These are phyloP conservation scores for Ceriops tagal DNA, from an alignment of 345 rosid genomes.

Conservation along the genomic window DNA sequence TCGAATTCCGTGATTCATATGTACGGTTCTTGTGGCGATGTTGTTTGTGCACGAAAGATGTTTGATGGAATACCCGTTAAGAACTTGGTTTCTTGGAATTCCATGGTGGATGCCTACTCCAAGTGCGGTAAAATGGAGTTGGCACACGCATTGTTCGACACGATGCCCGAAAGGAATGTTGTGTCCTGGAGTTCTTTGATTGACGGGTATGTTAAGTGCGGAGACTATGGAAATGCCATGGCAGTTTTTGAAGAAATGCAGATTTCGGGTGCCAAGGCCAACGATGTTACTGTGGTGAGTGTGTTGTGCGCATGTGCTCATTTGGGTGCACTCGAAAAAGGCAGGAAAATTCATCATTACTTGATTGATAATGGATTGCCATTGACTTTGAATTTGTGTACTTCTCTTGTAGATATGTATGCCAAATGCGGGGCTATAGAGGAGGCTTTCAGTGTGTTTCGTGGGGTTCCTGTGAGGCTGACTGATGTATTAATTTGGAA, in stretches of 20 bases:
- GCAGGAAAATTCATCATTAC: constrained; percentile 53
- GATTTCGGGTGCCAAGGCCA: constrained; percentile 44
- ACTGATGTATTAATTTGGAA: constrained; percentile 80
- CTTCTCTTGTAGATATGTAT: constrained; percentile 86
- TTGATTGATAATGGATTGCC: constrained; percentile 46
- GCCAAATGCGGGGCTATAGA: constrained; percentile 81
- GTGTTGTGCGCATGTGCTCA: constrained; percentile 84
- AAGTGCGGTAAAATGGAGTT: constrained; percentile 55
- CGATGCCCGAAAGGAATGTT: constrained; percentile 60
- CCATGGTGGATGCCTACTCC: constrained; percentile 69
- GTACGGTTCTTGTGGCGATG: constrained; percentile 55
- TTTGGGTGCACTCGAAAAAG: constrained; percentile 66
- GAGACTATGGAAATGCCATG: constrained; percentile 55
- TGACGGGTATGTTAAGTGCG: constrained; percentile 71
- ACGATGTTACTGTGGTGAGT: constrained; percentile 89
- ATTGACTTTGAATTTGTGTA: constrained; percentile 49
- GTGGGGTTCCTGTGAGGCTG: constrained; percentile 19
- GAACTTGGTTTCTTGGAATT: constrained; percentile 78
- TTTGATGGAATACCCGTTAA: constrained; percentile 59
- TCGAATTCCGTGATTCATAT: constrained; percentile 63
- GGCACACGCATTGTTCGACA: constrained; percentile 54
- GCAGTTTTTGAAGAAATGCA: constrained; percentile 59
- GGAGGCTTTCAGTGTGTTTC: constrained; percentile 61
- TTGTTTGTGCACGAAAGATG: constrained; percentile 44
- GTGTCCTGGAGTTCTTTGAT: constrained; percentile 87